phyloP scores from a whole-genome alignment of 83 land plant genomes.

The Diphasiastrum complanatum region DNA sequence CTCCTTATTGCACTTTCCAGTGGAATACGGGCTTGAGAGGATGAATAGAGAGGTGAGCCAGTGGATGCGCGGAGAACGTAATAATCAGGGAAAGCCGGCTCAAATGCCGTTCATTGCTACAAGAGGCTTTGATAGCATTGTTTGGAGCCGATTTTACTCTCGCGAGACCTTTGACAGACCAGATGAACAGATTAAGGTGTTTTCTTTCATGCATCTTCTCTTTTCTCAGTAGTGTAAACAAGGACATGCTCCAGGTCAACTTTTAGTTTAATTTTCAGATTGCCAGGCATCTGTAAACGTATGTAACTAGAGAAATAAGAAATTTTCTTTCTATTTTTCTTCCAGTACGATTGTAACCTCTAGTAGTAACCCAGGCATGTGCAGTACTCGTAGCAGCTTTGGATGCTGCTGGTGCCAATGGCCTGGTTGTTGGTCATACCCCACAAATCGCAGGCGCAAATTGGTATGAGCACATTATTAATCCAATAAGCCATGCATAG shows the following conservation, averaged over 20 bases:
- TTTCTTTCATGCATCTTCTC: background rate
- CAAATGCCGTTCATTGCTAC: conserved; percentile 73
- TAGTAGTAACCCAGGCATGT: conserved; percentile 45
- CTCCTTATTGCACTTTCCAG: too few relatives aligned
- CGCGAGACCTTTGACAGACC: conserved; percentile 44
- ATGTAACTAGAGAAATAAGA: too few relatives aligned
- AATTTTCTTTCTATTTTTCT: too few relatives aligned
- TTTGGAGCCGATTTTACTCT: conserved; percentile 92
- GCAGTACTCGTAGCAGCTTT: conserved; percentile 58
- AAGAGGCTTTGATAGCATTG: conserved; percentile 89
- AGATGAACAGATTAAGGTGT: conserved; percentile 25
- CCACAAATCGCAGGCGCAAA: conserved; percentile 79
- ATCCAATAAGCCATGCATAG: too few relatives aligned
- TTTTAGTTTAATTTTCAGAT: too few relatives aligned
- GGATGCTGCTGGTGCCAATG: conserved; percentile 60
- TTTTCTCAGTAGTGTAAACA: background rate
- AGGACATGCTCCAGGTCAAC: too few relatives aligned
- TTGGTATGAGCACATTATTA: too few relatives aligned
- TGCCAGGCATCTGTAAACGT: too few relatives aligned
- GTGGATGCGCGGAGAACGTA: conserved; percentile 67
- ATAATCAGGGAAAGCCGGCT: conserved; percentile 25
- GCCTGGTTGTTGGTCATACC: conserved; percentile 94
- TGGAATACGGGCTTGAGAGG: conserved; percentile 77
- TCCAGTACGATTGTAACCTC: background rate
- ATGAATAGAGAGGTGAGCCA: conserved; percentile 78